Percentiles rank a stretch among this genome's conserved stretches.
These are phyloP conservation scores for Lachnellula hyalina DNA, from an alignment of 2,329 filamentous ascomycete species.

Conservation along the genomic window DNA sequence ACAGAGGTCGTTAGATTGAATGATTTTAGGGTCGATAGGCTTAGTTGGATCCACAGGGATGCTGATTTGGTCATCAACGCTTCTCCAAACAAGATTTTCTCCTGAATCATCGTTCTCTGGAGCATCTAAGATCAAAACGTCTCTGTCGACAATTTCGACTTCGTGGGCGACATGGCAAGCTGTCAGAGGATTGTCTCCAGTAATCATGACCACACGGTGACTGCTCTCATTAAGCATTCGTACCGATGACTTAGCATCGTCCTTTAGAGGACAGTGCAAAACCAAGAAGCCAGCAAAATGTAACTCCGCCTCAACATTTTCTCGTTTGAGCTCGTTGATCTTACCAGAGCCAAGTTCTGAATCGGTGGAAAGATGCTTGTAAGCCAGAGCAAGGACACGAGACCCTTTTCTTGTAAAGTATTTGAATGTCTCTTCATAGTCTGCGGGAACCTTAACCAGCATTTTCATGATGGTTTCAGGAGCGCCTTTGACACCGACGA, in stretches of 20 bases:
- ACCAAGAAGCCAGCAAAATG: slow-evolving; percentile 94
- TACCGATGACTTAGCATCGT: slow-evolving; percentile 89
- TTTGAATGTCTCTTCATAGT: slow-evolving; percentile 98
- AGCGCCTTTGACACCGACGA: slow-evolving; percentile 93
- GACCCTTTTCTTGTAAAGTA: slow-evolving; percentile 95
- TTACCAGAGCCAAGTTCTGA: slow-evolving; percentile 74
- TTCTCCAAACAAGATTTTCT: slow-evolving; percentile 85
- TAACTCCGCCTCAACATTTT: slow-evolving; percentile 80
- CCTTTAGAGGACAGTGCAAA: slow-evolving; percentile 90
- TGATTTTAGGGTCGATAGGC: slow-evolving; percentile 72
- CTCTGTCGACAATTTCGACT: slow-evolving; percentile 95
- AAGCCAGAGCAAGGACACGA: slow-evolving; percentile 86
- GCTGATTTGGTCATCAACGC: slow-evolving; percentile 82
- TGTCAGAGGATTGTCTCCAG: slow-evolving; percentile 94
- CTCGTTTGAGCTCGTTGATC: slow-evolving; percentile 91
- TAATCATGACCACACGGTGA: slow-evolving; percentile 98
- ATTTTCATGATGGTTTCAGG: slow-evolving; percentile 96
- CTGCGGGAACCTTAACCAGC: slow-evolving; percentile 72
- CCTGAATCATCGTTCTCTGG: slow-evolving; percentile 83
- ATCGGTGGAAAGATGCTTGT: slow-evolving; percentile 82
- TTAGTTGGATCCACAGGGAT: slow-evolving; percentile 81
- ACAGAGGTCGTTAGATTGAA: slow-evolving; percentile 85
- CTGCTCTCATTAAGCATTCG: slow-evolving; percentile 98
- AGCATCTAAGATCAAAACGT: slow-evolving; percentile 89
- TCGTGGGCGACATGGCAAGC: slow-evolving; percentile 92